Conservation (phyloP, 1,139 yeast genomes). For the Arxiozyma telluris region DNA sequence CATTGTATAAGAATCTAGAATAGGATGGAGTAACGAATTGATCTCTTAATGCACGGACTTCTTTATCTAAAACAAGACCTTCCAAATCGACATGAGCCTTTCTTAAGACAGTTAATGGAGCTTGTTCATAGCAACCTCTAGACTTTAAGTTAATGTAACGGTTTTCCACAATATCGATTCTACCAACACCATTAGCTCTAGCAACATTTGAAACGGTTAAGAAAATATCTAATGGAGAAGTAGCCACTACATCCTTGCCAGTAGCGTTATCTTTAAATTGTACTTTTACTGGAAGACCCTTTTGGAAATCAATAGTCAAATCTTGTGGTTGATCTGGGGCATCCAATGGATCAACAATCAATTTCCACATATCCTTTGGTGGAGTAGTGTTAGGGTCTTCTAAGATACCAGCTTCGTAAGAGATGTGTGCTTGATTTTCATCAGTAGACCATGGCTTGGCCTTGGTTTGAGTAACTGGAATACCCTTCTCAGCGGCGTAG, state of each 20-base stretch:
- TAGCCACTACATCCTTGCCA: constrained; percentile 37
- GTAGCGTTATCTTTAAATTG: constrained; percentile 51
- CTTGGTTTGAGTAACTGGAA: constrained; percentile 93
- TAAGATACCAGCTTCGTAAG: constrained; percentile 96
- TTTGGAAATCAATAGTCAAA: constrained; percentile 67
- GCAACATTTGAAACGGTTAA: constrained; percentile 89
- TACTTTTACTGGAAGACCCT: constrained; percentile 84
- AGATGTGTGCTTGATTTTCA: constrained; percentile 97
- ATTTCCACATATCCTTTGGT: constrained; percentile 99
- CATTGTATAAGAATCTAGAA: constrained; percentile 87
- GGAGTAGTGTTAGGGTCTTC: constrained; percentile 98
- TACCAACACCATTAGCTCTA: constrained; percentile 98
- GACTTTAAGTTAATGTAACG: constrained; percentile 98
- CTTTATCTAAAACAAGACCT: constrained; percentile 94
- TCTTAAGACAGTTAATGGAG: constrained; percentile 93
- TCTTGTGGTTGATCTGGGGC: constrained; percentile 93
- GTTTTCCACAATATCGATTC: constrained; percentile 97
- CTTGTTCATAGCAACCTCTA: constrained; percentile 99
- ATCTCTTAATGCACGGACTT: constrained; percentile 95
- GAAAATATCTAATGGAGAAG: constrained; percentile 84
- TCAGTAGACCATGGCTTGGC: constrained; percentile 99
- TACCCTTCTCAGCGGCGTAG: constrained; percentile 82
- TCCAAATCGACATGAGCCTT: constrained; percentile 90
- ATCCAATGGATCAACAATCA: constrained; percentile 89
- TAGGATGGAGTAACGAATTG: constrained; percentile 88